These are phyloP conservation scores for Hygrophorus pudorinus DNA, from an alignment of 768 basidiomycete species.

Conservation along the genomic window DNA sequence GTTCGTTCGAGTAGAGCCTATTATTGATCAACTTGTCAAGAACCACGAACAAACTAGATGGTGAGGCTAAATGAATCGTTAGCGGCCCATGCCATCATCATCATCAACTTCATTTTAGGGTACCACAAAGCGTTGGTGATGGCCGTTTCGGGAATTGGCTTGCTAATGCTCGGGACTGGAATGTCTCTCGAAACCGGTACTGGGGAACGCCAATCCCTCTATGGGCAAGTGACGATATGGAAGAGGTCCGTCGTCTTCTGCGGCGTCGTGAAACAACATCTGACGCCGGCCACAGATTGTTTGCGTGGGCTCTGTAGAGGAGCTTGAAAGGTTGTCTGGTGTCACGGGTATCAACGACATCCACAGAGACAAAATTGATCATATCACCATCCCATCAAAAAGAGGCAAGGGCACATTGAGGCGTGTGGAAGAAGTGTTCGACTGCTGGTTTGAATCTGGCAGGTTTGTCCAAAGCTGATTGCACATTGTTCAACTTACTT, in stretches of 20 bases:
- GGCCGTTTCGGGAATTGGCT: constrained; percentile 96
- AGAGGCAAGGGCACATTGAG: constrained; percentile 77
- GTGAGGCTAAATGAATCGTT: constrained; percentile 26
- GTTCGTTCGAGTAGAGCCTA: constrained; percentile 85
- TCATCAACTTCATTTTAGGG: constrained; percentile 42
- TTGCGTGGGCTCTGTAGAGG: constrained; percentile 77
- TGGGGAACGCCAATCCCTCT: constrained; percentile 98
- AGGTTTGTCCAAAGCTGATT: constrained; percentile 41
- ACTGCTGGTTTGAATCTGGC: constrained; percentile 99
- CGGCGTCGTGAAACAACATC: neutral
- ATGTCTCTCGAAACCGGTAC: constrained; percentile 96
- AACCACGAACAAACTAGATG: constrained; percentile 91
- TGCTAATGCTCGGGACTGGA: constrained; percentile 98
- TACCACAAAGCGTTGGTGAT: constrained; percentile 85
- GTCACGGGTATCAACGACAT: constrained; percentile 77
- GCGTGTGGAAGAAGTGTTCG: constrained; percentile 96
- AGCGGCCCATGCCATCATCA: neutral
- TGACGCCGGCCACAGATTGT: constrained; percentile 43
- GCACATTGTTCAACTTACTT: neutral
- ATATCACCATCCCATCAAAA: constrained; percentile 91
- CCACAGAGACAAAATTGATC: constrained; percentile 90
- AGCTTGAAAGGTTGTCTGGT: constrained; percentile 82
- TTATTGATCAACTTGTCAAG: constrained; percentile 76
- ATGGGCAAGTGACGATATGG: constrained; percentile 88
- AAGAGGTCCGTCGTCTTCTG: constrained; percentile 50